Conservation (phyloP, 2,329 filamentous ascomycete species). For the Alternaria hordeiaustralica region DNA sequence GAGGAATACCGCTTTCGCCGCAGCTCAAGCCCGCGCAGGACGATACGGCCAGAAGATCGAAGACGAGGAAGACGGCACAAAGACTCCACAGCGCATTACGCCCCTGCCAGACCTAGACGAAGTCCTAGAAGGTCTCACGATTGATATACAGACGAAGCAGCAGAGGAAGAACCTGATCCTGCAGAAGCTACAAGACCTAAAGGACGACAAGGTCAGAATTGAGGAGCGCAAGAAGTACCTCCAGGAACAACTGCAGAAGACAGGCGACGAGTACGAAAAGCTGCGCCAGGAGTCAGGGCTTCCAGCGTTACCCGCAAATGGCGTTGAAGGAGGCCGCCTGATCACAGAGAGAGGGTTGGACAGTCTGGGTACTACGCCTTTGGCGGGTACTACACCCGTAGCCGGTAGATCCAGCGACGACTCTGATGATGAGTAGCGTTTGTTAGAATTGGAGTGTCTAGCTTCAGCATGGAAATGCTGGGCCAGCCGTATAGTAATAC, state of each 20-base stretch:
- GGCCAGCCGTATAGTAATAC: slow-evolving; percentile 10
- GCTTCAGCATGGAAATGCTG: slow-evolving; percentile 4
- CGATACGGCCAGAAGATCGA: slow-evolving; percentile 69
- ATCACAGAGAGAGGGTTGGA: slow-evolving; percentile 46
- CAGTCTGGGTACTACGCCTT: slow-evolving; percentile 46
- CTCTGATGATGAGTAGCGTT: slow-evolving; percentile 36
- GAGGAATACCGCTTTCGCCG: slow-evolving; percentile 81
- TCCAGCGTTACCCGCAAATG: slow-evolving; percentile 39
- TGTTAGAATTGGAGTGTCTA: slow-evolving; percentile 1
- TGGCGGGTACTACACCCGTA: slow-evolving; percentile 42
- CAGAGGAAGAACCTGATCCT: slow-evolving; percentile 63
- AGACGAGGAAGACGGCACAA: slow-evolving; percentile 54
- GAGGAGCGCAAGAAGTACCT: slow-evolving; percentile 76
- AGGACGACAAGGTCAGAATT: slow-evolving; percentile 72
- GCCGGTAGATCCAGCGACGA: slow-evolving; percentile 31
- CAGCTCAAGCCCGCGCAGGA: slow-evolving; percentile 84
- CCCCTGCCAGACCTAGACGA: slow-evolving; percentile 76
- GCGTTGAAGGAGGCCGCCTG: slow-evolving; percentile 31
- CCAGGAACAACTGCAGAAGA: slow-evolving; percentile 79
- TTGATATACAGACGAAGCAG: slow-evolving; percentile 68
- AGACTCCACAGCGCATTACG: slow-evolving; percentile 75
- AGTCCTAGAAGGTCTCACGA: slow-evolving; percentile 69
- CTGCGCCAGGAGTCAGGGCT: slow-evolving; percentile 59
- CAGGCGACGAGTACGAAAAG: slow-evolving; percentile 73
- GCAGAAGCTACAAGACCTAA: slow-evolving; percentile 69